A percentile compares a stretch with the other conserved stretches of the same genome.
Evolutionary conservation across 495 filamentous ascomycete species (phyloP).

Genomic region (Penicillium samsonianum): DNA sequence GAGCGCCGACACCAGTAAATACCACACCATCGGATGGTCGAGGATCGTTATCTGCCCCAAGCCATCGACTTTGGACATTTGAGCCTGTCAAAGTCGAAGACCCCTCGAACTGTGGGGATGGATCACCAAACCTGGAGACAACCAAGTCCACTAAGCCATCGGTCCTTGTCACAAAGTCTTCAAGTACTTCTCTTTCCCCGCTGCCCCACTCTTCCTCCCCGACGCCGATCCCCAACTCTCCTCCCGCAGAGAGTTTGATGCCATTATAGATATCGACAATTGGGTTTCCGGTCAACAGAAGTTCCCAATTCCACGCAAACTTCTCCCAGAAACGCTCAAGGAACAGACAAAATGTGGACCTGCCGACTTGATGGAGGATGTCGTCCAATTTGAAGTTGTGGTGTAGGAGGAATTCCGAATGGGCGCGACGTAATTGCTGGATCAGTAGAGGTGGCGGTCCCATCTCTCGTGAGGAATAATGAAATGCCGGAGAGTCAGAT

Average conservation of each 20-base stretch:
- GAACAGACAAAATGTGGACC: constrained; percentile 59
- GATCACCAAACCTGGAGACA: constrained; percentile 79
- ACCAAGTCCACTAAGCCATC: constrained; percentile 79
- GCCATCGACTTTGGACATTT: constrained; percentile 50
- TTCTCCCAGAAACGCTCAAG: constrained; percentile 82
- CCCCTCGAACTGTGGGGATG: constrained; percentile 15
- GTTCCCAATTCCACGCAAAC: constrained; percentile 82
- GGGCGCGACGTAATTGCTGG: constrained; percentile 77
- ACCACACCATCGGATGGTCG: constrained; percentile 75
- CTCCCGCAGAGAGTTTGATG: constrained; percentile 86
- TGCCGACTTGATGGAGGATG: constrained; percentile 62
- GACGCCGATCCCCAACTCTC: constrained; percentile 89
- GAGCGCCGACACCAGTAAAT: constrained; percentile 73
- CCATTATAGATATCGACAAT: constrained; percentile 75
- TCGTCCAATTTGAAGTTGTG: constrained; percentile 69
- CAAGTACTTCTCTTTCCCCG: constrained; percentile 86
- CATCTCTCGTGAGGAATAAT: constrained; percentile 88
- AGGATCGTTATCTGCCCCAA: constrained; percentile 64
- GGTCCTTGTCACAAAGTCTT: constrained; percentile 67
- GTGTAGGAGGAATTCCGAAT: constrained; percentile 83
- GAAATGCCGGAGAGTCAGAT: constrained; percentile 37
- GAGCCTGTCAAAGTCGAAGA: constrained; percentile 9
- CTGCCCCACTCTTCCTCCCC: constrained; percentile 93
- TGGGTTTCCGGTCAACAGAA: constrained; percentile 87
- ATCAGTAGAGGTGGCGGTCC: constrained; percentile 77